Percentiles rank a stretch among this genome's conserved stretches.
Evolutionary conservation across 2,329 filamentous ascomycete genomes (phyloP).

Genomic region (Epichloe gansuensis): DNA sequence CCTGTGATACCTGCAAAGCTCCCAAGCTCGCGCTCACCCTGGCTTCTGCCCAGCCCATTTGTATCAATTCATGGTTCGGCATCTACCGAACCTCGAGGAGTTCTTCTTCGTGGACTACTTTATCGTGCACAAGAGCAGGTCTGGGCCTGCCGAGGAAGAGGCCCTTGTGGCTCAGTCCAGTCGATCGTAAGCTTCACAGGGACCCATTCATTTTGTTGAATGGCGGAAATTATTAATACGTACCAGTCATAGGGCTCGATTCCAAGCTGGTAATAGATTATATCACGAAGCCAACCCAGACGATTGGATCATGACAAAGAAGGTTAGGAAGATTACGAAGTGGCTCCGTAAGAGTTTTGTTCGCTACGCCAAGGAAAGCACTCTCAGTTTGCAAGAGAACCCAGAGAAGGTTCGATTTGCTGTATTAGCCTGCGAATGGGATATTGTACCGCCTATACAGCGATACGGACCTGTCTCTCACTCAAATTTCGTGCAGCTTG

Average conservation of each 20-base stretch:
- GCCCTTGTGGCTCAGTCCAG: background rate
- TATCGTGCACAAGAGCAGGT: slow-evolving; percentile 19
- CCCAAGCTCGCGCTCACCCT: slow-evolving; percentile 15
- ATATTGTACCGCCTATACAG: slow-evolving; percentile 9
- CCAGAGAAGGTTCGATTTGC: slow-evolving; percentile 29
- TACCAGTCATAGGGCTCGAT: slow-evolving; percentile 1
- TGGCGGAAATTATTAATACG: background rate
- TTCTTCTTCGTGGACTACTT: slow-evolving; percentile 35
- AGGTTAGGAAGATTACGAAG: slow-evolving; percentile 21
- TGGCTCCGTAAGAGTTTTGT: slow-evolving; percentile 29
- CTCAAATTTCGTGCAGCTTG: background rate
- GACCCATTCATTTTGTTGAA: no score
- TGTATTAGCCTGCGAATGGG: slow-evolving; percentile 30
- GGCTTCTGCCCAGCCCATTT: slow-evolving; percentile 26
- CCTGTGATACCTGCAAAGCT: slow-evolving; percentile 23
- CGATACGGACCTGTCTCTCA: no score
- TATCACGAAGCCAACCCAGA: slow-evolving; percentile 23
- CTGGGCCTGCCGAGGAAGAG: background rate
- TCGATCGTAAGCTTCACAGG: background rate
- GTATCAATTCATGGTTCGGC: slow-evolving; percentile 31
- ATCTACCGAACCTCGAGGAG: slow-evolving; percentile 28
- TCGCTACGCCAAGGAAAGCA: slow-evolving; percentile 23
- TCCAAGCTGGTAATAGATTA: slow-evolving; percentile 7
- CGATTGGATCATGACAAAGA: slow-evolving; percentile 24
- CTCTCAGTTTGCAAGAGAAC: slow-evolving; percentile 17